Percentiles rank a stretch among this genome's conserved stretches.
Evolutionary conservation across 2,329 filamentous ascomycete genomes (phyloP).

Genomic region (Juglanconis sp.): DNA sequence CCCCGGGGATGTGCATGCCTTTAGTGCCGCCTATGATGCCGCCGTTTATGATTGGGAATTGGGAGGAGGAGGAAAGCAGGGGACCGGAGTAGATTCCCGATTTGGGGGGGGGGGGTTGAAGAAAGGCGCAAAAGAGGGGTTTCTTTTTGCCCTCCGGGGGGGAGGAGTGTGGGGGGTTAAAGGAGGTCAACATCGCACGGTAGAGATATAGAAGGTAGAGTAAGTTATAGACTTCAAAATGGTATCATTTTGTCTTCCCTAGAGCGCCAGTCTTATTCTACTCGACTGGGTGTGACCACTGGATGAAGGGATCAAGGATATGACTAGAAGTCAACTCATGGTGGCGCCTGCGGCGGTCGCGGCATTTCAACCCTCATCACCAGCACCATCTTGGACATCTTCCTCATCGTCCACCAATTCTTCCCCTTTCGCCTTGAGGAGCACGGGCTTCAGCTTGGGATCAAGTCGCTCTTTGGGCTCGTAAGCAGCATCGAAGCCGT

Average conservation of each 20-base stretch:
- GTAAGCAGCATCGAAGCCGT: constrained; percentile 61
- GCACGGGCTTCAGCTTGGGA: constrained; percentile 15
- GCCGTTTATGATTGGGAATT: neutral
- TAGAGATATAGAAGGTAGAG: neutral
- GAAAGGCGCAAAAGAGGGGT: neutral
- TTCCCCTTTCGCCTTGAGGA: constrained; percentile 40
- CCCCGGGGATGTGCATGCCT: neutral
- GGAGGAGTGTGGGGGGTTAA: too few species aligned
- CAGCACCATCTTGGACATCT: constrained; percentile 44
- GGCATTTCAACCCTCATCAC: constrained; percentile 14
- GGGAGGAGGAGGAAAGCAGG: neutral
- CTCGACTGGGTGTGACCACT: neutral
- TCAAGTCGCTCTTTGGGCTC: constrained; percentile 40
- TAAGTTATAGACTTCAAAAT: neutral
- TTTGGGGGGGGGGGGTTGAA: too few species aligned
- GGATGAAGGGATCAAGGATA: too few species aligned
- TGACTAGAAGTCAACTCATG: too few species aligned
- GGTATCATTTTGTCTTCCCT: neutral
- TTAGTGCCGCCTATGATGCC: neutral
- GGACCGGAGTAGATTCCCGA: too few species aligned
- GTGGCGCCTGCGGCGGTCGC: neutral
- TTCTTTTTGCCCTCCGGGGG: neutral
- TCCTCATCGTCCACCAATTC: constrained; percentile 52
- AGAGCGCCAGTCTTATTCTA: neutral
- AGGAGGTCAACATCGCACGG: neutral